Base-by-base conservation (phyloP, 1,139 yeast species). In the Yamadazyma triangularis region DNA sequence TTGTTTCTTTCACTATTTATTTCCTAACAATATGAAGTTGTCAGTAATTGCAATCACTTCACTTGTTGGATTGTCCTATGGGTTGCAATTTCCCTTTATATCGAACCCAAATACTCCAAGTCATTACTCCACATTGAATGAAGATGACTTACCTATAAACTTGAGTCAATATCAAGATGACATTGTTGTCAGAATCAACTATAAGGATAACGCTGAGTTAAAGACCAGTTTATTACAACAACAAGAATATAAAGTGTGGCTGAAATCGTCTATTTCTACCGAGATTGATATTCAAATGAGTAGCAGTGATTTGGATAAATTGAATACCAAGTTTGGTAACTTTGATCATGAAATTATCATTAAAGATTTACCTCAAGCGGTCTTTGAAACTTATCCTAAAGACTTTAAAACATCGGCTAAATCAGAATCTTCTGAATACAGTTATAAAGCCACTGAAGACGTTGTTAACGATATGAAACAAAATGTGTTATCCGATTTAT, bases 321-420 rank as follows among this genome's bases (percentile, higher is more conserved):
- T 67, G 25, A 27, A 42, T 12, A 45, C 47, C 15, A 39, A 42
- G 20, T 52, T 49, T n/a, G n/a, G n/a, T n/a, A 34, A 36, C 9
- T 28, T 59, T 24, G 29, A 50, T 4, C 64, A 55, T 35, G 40
- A 58, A 9, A 46, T 67, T 6, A 54, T 80, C n/a, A 68, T 82
- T 25, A 61, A 60, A 0, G 84, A 82, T 47, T 58, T 82, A 36
- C 63, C 82, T 1, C 78, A 73, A 43, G 57, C 64, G 1, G 63
- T 81, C 1, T 69, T 51, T 39, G 83, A 79, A 39, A 66, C 82
- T 0, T 77, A 58, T 39, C 81, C 85, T 2, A 37, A 45, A 8
- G 40, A 50, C 4, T 38, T 34, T 26, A 31, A 23, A n/a, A 25
- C 23, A 36, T 35, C 26, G 41, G 46, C 25, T 24, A 21, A 15